Percentiles rank a stretch among this genome's conserved stretches.
Conservation (phyloP, 2,329 filamentous ascomycete genomes). For the Apiospora arundinis region DNA sequence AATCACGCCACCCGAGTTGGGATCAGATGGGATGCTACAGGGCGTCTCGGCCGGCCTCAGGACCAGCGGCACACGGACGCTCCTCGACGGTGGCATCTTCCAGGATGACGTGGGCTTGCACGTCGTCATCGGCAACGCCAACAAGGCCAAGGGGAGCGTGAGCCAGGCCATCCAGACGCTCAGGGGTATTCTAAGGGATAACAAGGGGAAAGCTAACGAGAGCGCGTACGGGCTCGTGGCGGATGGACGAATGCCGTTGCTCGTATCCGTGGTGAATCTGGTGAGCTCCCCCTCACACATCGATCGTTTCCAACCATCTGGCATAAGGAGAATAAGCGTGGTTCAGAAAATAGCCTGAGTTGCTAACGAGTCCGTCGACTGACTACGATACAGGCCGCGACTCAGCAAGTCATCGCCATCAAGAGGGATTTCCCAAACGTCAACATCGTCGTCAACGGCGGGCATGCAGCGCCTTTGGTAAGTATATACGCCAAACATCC, state of each 20-base stretch:
- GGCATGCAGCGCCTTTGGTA: slow-evolving; percentile 46
- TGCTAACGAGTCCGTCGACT: slow-evolving; percentile 17
- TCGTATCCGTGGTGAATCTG: slow-evolving; percentile 48
- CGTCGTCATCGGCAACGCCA: slow-evolving; percentile 44
- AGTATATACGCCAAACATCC: slow-evolving; percentile 21
- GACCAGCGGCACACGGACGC: slow-evolving; percentile 43
- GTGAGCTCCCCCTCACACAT: slow-evolving; percentile 30
- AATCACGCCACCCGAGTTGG: slow-evolving; percentile 45
- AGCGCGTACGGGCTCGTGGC: slow-evolving; percentile 45
- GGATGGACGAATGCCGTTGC: slow-evolving; percentile 45
- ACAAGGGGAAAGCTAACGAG: slow-evolving; percentile 41
- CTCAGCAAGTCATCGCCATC: slow-evolving; percentile 47
- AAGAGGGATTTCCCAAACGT: slow-evolving; percentile 43
- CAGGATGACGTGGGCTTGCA: slow-evolving; percentile 51
- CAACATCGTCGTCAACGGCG: slow-evolving; percentile 48
- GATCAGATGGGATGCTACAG: slow-evolving; percentile 38
- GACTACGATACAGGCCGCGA: slow-evolving; percentile 42
- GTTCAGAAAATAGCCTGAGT: background rate
- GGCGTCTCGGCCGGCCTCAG: slow-evolving; percentile 52
- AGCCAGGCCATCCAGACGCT: slow-evolving; percentile 41
- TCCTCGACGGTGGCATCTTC: slow-evolving; percentile 50
- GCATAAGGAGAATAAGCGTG: background rate
- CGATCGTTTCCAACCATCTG: background rate
- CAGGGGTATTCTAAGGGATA: slow-evolving; percentile 44
- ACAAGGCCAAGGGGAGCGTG: slow-evolving; percentile 36